These are phyloP conservation scores for Colletotrichum karsti DNA, from an alignment of 2,329 filamentous ascomycete genomes.

Conservation along the genomic window DNA sequence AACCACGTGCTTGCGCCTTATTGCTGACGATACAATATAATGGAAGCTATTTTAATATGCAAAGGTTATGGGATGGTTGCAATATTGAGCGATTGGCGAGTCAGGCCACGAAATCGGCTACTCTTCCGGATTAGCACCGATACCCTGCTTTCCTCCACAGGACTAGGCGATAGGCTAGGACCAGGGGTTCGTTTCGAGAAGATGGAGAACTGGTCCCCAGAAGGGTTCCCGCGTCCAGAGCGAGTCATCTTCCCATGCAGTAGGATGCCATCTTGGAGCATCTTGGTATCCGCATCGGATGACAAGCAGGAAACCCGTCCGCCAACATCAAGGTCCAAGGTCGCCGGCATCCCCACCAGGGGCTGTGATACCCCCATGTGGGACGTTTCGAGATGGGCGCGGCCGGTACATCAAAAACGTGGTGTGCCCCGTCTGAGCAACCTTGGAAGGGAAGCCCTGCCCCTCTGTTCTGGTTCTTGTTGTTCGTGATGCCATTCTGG, in stretches of 20 bases:
- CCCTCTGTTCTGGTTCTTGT: not conserved
- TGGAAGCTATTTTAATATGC: conserved; percentile 17
- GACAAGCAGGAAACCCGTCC: conserved; percentile 1
- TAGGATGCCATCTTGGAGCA: not conserved
- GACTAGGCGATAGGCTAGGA: not conserved
- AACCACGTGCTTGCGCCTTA: conserved; percentile 2
- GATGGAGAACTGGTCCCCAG: conserved; percentile 7
- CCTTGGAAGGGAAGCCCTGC: not conserved
- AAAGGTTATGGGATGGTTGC: not conserved
- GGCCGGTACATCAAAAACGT: conserved; percentile 12
- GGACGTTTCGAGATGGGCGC: not conserved
- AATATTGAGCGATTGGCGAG: conserved; percentile 10
- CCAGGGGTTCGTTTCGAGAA: conserved; percentile 26
- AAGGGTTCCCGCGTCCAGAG: not conserved
- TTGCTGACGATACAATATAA: not conserved
- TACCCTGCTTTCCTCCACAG: not conserved
- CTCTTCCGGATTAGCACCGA: conserved; percentile 7
- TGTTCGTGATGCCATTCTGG: conserved; percentile 14
- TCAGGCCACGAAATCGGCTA: conserved; percentile 5
- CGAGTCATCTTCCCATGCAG: conserved; percentile 15
- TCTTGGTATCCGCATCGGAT: not conserved
- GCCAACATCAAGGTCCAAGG: not conserved
- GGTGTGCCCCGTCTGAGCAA: conserved; percentile 1
- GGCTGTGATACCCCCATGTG: not conserved
- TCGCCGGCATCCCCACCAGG: conserved; percentile 12